Conservation (phyloP, 805 yeast species). For the Pichia rugopelliculosa region DNA sequence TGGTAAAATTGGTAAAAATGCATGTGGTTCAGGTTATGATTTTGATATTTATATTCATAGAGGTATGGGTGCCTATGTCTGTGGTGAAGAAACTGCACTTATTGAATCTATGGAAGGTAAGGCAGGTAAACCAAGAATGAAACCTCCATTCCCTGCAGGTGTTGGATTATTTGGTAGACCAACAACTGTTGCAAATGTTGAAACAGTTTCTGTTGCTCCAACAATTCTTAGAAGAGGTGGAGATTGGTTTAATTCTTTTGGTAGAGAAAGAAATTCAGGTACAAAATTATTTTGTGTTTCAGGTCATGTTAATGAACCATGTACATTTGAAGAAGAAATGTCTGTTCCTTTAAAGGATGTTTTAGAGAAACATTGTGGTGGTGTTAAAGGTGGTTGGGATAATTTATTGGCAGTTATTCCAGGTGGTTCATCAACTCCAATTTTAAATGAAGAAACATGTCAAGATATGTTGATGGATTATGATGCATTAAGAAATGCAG, state of each 20-base stretch:
- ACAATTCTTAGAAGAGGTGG: conserved; percentile 86
- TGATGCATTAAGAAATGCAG: conserved; percentile 78
- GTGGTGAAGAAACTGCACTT: conserved; percentile 89
- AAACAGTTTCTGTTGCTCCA: conserved; percentile 86
- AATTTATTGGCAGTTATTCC: conserved; percentile 82
- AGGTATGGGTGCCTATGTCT: conserved; percentile 90
- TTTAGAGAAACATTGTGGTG: conserved; percentile 85
- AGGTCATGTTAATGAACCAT: conserved; percentile 87
- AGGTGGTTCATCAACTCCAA: conserved; percentile 86
- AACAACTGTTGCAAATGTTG: conserved; percentile 85
- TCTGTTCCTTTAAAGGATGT: conserved; percentile 78
- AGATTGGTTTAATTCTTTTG: conserved; percentile 77
- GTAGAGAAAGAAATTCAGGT: conserved; percentile 80
- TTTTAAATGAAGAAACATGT: conserved; percentile 61
- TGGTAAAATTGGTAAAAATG: conserved; percentile 74
- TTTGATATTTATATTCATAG: conserved; percentile 82
- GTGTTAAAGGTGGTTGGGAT: conserved; percentile 90
- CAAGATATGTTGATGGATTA: conserved; percentile 75
- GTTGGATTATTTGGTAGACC: conserved; percentile 90
- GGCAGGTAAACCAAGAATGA: conserved; percentile 88
- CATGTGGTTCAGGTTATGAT: conserved; percentile 81
- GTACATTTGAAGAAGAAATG: conserved; percentile 93
- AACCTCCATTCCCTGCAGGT: conserved; percentile 95
- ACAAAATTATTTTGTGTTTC: conserved; percentile 81
- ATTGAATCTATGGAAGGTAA: conserved; percentile 87